These are phyloP conservation scores for Chamaecrista fasciculata DNA, from an alignment of 306 rosid species.

Conservation along the genomic window DNA sequence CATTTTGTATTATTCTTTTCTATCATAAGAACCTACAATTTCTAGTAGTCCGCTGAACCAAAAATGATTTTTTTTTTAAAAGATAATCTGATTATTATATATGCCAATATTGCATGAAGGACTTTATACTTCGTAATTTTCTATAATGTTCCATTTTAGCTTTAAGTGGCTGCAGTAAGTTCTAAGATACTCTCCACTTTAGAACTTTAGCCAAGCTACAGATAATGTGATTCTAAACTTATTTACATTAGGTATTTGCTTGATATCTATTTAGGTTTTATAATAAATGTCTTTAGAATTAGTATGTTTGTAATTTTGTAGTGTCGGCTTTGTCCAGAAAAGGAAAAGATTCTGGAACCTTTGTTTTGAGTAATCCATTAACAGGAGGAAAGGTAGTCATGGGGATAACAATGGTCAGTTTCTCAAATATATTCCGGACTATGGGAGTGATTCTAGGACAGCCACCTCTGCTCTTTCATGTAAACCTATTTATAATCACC, in stretches of 20 bases:
- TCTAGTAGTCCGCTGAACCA: neutral
- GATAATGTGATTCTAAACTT: conserved; percentile 10
- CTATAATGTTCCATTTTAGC: neutral
- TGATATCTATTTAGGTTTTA: conserved; percentile 4
- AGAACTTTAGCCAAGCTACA: conserved; percentile 5
- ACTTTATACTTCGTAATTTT: conserved; percentile 14
- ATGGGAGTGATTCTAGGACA: conserved; percentile 40
- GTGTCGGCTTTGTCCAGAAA: neutral
- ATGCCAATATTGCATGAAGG: conserved; percentile 25
- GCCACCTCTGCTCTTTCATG: conserved; percentile 36
- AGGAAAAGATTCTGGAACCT: neutral
- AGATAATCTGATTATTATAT: conserved; percentile 18
- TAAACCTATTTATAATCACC: conserved; percentile 52
- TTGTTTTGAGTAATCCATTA: conserved; percentile 7
- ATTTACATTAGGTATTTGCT: neutral
- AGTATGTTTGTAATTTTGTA: conserved; percentile 17
- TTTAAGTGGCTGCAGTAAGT: neutral
- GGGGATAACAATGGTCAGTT: conserved; percentile 30
- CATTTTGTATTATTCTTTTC: neutral
- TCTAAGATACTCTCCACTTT: conserved; percentile 5
- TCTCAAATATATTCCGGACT: conserved; percentile 37
- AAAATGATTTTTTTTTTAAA: conserved; percentile 3
- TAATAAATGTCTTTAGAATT: conserved; percentile 6
- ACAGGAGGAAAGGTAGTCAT: conserved; percentile 25
- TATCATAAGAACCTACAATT: neutral